phyloP scores from a whole-genome alignment of 2,329 filamentous ascomycete genomes.

The Nothopassalora personata region DNA sequence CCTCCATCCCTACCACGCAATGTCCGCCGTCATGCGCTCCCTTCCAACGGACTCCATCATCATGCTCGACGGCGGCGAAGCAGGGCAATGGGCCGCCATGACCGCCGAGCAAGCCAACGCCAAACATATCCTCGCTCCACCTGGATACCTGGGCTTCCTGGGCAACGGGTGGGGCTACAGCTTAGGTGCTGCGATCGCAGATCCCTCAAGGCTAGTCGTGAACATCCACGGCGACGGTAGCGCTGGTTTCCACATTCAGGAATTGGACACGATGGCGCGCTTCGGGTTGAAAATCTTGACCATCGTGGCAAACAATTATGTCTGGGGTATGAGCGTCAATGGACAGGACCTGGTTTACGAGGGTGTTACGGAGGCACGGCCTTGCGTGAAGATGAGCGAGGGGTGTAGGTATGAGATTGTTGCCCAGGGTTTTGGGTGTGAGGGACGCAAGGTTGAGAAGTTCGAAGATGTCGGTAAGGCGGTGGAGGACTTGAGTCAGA shows the following conservation, averaged over 20 bases:
- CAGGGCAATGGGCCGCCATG: slow-evolving; percentile 34
- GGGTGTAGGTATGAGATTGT: slow-evolving; percentile 39
- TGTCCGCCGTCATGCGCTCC: slow-evolving; percentile 35
- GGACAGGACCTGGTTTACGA: slow-evolving; percentile 44
- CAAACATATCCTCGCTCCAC: slow-evolving; percentile 27
- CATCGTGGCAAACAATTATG: slow-evolving; percentile 41
- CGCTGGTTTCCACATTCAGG: slow-evolving; percentile 43
- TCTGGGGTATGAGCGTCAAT: slow-evolving; percentile 43
- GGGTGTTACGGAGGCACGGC: slow-evolving; percentile 28
- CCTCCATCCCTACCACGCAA: slow-evolving; percentile 42
- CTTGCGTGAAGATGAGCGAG: slow-evolving; percentile 26
- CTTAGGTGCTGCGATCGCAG: slow-evolving; percentile 41
- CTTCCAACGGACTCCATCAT: slow-evolving; percentile 35
- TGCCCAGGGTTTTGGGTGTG: slow-evolving; percentile 38
- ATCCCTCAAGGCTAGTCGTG: slow-evolving; percentile 36
- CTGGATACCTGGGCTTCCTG: slow-evolving; percentile 42
- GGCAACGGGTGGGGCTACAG: slow-evolving; percentile 46
- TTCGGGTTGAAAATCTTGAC: slow-evolving; percentile 40
- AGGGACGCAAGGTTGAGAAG: slow-evolving; percentile 25
- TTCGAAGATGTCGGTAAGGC: slow-evolving; percentile 30
- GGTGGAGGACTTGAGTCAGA: slow-evolving; percentile 31
- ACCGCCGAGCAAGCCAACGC: slow-evolving; percentile 27
- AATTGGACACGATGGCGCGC: slow-evolving; percentile 43
- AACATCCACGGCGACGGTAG: slow-evolving; percentile 45
- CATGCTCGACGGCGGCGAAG: slow-evolving; percentile 40